Percentiles rank a stretch among this genome's conserved stretches.
These are phyloP conservation scores for Raffaelea ambrosiae DNA, from an alignment of 2,329 filamentous ascomycete species.

Conservation along the genomic window DNA sequence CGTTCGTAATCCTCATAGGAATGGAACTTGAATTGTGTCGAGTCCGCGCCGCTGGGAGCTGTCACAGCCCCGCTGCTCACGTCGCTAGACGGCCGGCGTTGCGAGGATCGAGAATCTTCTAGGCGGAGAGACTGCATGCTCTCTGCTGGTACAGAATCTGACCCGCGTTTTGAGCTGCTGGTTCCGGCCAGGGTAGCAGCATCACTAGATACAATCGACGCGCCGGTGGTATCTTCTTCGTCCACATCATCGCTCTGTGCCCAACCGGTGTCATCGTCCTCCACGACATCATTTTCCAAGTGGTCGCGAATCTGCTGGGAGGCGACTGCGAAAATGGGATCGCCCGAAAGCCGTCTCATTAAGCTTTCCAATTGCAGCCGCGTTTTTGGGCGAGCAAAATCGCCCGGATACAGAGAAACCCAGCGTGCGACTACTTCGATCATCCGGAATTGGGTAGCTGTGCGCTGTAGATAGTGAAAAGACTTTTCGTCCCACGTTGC, in stretches of 20 bases:
- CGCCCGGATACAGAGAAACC: slow-evolving; percentile 83
- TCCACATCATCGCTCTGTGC: slow-evolving; percentile 65
- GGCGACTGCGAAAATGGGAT: slow-evolving; percentile 75
- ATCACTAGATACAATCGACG: neutral
- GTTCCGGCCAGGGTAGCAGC: slow-evolving; percentile 11
- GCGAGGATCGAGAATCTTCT: slow-evolving; percentile 31
- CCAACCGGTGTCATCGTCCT: slow-evolving; percentile 92
- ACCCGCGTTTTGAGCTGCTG: slow-evolving; percentile 9
- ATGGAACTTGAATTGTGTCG: slow-evolving; percentile 48
- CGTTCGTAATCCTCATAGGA: slow-evolving; percentile 72
- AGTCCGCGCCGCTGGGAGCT: neutral
- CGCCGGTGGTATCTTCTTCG: slow-evolving; percentile 5
- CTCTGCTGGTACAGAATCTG: slow-evolving; percentile 21
- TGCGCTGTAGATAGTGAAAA: slow-evolving; percentile 65
- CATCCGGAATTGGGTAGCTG: slow-evolving; percentile 72
- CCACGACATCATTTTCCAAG: slow-evolving; percentile 60
- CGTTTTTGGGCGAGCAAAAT: slow-evolving; percentile 76
- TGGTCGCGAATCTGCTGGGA: slow-evolving; percentile 78
- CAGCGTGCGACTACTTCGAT: slow-evolving; percentile 81
- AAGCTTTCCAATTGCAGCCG: slow-evolving; percentile 67
- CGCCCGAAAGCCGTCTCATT: slow-evolving; percentile 62
- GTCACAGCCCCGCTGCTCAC: slow-evolving; percentile 2
- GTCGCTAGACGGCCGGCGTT: slow-evolving; percentile 32
- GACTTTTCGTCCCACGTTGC: slow-evolving; percentile 56
- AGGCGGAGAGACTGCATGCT: slow-evolving; percentile 41